phyloP scores from a whole-genome alignment of 2,329 filamentous ascomycete species.

The Chaetothyriales sp. region DNA sequence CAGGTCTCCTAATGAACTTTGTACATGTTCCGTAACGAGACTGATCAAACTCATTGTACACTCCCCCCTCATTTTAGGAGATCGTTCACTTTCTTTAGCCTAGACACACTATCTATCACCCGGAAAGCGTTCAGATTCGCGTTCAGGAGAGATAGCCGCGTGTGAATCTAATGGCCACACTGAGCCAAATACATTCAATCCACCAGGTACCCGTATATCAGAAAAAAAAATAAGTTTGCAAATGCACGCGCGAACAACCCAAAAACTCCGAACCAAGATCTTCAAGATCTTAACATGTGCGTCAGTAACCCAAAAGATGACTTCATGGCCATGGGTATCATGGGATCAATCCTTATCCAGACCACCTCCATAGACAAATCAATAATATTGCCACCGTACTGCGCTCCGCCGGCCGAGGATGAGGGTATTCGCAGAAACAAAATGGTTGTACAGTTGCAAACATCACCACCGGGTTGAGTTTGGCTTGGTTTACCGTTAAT shows the following conservation, averaged over 20 bases:
- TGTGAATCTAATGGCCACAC: background rate
- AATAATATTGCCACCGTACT: background rate
- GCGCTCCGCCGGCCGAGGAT: background rate
- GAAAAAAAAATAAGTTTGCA: background rate
- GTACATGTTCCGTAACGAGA: background rate
- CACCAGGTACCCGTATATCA: background rate
- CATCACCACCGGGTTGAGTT: background rate
- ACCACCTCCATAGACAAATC: background rate
- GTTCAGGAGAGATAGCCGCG: background rate
- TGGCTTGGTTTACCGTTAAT: background rate
- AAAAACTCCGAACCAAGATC: background rate
- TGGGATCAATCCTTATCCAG: background rate
- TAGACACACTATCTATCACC: too few species aligned
- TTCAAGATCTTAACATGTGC: background rate
- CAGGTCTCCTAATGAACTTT: background rate
- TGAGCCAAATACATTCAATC: background rate
- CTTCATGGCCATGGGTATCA: background rate
- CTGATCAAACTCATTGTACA: background rate
- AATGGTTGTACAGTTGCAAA: background rate
- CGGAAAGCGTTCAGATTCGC: too few species aligned
- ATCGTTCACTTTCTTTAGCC: background rate
- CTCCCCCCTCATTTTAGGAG: background rate
- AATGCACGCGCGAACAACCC: background rate
- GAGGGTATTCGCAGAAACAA: background rate
- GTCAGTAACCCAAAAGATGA: background rate